Percentiles rank a stretch among this genome's conserved stretches.
Conservation (phyloP, 352 stramenopile species). For the Pythium periplocum region DNA sequence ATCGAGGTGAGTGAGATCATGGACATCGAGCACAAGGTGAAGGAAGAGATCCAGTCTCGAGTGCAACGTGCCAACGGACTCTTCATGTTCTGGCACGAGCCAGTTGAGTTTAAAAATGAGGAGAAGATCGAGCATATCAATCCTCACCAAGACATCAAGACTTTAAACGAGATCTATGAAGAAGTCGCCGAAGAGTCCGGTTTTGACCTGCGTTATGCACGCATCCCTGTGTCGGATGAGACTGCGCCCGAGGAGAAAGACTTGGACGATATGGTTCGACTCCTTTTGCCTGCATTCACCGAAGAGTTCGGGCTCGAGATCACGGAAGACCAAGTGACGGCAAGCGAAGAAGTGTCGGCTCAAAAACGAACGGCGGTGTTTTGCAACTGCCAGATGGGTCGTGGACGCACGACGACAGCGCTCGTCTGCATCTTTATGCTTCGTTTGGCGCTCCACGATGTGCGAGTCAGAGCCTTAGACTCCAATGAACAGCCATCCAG, state of each 20-base stretch:
- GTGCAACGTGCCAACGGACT: slow-evolving; percentile 68
- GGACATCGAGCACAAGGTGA: slow-evolving; percentile 79
- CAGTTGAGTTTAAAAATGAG: slow-evolving; percentile 67
- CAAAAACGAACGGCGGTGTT: slow-evolving; percentile 63
- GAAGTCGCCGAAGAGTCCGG: slow-evolving; percentile 34
- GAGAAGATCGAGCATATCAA: slow-evolving; percentile 82
- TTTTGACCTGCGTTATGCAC: slow-evolving; percentile 74
- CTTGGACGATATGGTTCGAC: slow-evolving; percentile 81
- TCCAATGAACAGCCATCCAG: slow-evolving; percentile 1
- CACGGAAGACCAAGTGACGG: slow-evolving; percentile 3
- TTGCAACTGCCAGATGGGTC: slow-evolving; percentile 90
- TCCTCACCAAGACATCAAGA: slow-evolving; percentile 67
- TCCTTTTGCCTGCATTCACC: slow-evolving; percentile 62
- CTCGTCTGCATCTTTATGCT: slow-evolving; percentile 86
- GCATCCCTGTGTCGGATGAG: slow-evolving; percentile 87
- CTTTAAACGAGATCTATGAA: slow-evolving; percentile 65
- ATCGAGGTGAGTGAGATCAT: slow-evolving; percentile 89
- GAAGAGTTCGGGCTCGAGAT: slow-evolving; percentile 41
- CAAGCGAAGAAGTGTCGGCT: slow-evolving; percentile 4
- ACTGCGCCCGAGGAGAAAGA: slow-evolving; percentile 88
- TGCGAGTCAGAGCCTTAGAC: neutral
- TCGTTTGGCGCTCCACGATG: slow-evolving; percentile 59
- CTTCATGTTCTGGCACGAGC: slow-evolving; percentile 86
- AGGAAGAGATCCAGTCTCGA: slow-evolving; percentile 76
- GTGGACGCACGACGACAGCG: slow-evolving; percentile 83